Evolutionary conservation across 148 eudicot species (phyloP).

Genomic region (Pharnaceum exiguum): DNA sequence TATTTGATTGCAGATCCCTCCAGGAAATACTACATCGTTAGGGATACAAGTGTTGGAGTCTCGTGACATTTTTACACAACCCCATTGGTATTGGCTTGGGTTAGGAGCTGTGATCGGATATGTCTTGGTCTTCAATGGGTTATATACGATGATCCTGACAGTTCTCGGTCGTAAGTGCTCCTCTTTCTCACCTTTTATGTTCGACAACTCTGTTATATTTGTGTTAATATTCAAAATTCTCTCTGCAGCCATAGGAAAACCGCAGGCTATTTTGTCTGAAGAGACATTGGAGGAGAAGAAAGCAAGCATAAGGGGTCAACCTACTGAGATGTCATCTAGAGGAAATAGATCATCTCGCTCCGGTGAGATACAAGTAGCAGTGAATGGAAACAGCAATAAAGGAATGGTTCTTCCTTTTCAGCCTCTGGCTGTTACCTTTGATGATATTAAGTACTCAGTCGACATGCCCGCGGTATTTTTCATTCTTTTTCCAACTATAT

Average conservation of each 20-base stretch:
- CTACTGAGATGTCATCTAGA: conserved; percentile 30
- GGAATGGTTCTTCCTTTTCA: conserved; percentile 74
- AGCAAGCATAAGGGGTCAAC: conserved; percentile 27
- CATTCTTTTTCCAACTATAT: background rate
- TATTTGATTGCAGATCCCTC: no score
- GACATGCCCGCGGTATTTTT: conserved; percentile 70
- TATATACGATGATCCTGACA: conserved; percentile 54
- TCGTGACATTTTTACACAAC: conserved; percentile 42
- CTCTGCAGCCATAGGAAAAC: conserved; percentile 56
- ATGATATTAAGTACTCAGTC: conserved; percentile 58
- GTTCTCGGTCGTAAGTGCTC: conserved; percentile 60
- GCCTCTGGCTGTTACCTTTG: conserved; percentile 58
- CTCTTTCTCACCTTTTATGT: no score
- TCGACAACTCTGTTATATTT: no score
- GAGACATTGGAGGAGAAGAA: conserved; percentile 41
- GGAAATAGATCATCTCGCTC: conserved; percentile 29
- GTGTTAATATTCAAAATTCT: background rate
- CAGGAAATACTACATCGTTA: conserved; percentile 44
- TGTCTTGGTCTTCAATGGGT: conserved; percentile 53
- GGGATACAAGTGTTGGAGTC: conserved; percentile 43
- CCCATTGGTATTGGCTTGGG: conserved; percentile 82
- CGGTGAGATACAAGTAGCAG: conserved; percentile 31
- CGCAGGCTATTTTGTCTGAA: conserved; percentile 53
- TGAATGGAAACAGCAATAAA: conserved; percentile 19
- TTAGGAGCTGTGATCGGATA: conserved; percentile 55